Conservation (phyloP, 331 rosid species). For the Rosa hybrid region DNA sequence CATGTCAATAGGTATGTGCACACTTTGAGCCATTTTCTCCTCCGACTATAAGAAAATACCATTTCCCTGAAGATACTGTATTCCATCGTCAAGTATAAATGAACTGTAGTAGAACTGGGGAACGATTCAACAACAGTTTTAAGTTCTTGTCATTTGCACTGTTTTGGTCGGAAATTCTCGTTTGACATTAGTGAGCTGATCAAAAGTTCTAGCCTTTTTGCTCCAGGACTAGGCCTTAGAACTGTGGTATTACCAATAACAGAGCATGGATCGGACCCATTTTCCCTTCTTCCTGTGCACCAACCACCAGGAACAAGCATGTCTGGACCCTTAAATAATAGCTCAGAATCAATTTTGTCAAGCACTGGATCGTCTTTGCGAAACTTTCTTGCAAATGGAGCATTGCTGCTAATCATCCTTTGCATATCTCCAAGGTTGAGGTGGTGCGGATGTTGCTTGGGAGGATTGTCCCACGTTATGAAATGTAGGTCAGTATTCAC, state of each 20-base stretch:
- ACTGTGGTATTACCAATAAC: slow-evolving; percentile 51
- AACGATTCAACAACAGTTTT: slow-evolving; percentile 30
- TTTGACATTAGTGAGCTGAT: slow-evolving; percentile 65
- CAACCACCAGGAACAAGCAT: slow-evolving; percentile 95
- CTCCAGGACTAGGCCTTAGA: slow-evolving; percentile 77
- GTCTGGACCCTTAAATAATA: slow-evolving; percentile 57
- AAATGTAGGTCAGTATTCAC: slow-evolving; percentile 92
- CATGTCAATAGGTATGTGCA: slow-evolving; percentile 1
- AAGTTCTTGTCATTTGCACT: slow-evolving; percentile 64
- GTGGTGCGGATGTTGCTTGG: slow-evolving; percentile 98
- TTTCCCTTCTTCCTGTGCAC: slow-evolving; percentile 84
- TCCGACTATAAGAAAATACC: slow-evolving; percentile 22
- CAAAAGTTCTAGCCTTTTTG: slow-evolving; percentile 71
- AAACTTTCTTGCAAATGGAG: slow-evolving; percentile 95
- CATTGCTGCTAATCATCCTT: slow-evolving; percentile 71
- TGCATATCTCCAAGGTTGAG: slow-evolving; percentile 67
- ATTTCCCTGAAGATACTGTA: slow-evolving; percentile 21
- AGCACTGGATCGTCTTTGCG: slow-evolving; percentile 75
- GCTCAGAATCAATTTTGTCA: slow-evolving; percentile 66
- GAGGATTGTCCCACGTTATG: slow-evolving; percentile 99
- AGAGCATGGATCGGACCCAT: slow-evolving; percentile 86
- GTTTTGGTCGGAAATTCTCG: slow-evolving; percentile 76
- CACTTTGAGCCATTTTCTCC: slow-evolving; percentile 35
- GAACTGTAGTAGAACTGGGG: slow-evolving; percentile 26
- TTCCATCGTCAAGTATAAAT: slow-evolving; percentile 31